phyloP scores from a whole-genome alignment of 2,329 filamentous ascomycete genomes.

The Rutstroemia sydowiana region DNA sequence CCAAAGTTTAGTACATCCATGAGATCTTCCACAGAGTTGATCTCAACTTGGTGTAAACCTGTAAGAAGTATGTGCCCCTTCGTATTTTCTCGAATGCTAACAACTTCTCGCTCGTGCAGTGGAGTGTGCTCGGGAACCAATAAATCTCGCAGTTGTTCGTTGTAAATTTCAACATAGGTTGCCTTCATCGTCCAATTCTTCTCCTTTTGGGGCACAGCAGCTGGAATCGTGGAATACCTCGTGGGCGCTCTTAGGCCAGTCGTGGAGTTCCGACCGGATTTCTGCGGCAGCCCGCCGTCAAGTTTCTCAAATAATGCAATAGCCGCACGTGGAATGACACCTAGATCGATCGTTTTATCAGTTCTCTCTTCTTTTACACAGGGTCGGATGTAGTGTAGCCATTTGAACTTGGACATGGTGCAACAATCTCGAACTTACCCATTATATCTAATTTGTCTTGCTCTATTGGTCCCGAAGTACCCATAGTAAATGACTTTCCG shows the following conservation, averaged over 20 bases:
- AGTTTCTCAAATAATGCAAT: constrained; percentile 82
- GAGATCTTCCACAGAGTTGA: constrained; percentile 88
- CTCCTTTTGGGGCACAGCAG: constrained; percentile 37
- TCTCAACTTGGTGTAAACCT: constrained; percentile 77
- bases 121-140: constrained; percentile 70
- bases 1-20: constrained; percentile 86
- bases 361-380: constrained; percentile 4
- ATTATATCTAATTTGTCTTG: constrained; percentile 63
- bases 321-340: constrained; percentile 91
- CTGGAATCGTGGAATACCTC: constrained; percentile 56
- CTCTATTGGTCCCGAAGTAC: constrained; percentile 79
- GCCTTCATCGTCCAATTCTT: constrained; percentile 88
- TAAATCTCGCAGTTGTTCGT: constrained; percentile 88
- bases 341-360: constrained; percentile 38
- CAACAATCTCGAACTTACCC: constrained; percentile 51
- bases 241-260: constrained; percentile 74
- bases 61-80: constrained; percentile 94
- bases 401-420: constrained; percentile 6
- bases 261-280: constrained; percentile 55
- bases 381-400: constrained; percentile 3
- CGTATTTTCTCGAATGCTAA: constrained; percentile 89
- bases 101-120: constrained; percentile 61
- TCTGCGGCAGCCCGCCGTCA: constrained; percentile 41
- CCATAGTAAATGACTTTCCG: constrained; percentile 98
- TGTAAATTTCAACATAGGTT: constrained; percentile 96